Percentiles rank a stretch among this genome's conserved stretches.
Evolutionary conservation across 805 yeast species (phyloP).

Genomic region (Kodamaea fukazawae): DNA sequence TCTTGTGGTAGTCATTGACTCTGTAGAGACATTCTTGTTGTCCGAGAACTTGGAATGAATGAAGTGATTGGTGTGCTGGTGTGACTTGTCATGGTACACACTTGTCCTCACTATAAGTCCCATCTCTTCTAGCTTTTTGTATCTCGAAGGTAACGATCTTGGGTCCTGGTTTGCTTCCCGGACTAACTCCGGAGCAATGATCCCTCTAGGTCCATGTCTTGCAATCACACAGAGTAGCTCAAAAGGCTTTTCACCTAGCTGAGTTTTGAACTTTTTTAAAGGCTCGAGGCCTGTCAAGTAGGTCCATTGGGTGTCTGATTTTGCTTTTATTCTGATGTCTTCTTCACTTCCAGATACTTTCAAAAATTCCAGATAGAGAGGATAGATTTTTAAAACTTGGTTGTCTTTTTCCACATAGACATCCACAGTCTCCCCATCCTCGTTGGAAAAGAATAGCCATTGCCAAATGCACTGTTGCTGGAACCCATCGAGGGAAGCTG

Average conservation of each 20-base stretch:
- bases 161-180: constrained; percentile 64
- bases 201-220: constrained; percentile 52
- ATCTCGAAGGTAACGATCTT: constrained; percentile 63
- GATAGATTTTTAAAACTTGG: constrained; percentile 15
- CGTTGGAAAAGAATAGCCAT: constrained; percentile 29
- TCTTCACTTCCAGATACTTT: constrained; percentile 16
- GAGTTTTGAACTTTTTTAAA: constrained; percentile 46
- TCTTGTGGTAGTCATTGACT: constrained; percentile 18
- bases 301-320: constrained; percentile 56
- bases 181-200: constrained; percentile 57
- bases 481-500: constrained; percentile 28
- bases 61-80: constrained; percentile 53
- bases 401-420: constrained; percentile 15
- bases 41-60: constrained; percentile 47
- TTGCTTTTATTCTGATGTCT: constrained; percentile 31
- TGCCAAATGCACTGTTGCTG: constrained; percentile 41
- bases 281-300: constrained; percentile 50
- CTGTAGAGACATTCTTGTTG: too few relatives aligned
- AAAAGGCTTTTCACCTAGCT: constrained; percentile 50
- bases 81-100: constrained; percentile 33
- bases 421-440: constrained; percentile 12
- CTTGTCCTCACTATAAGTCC: constrained; percentile 45
- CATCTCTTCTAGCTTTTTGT: constrained; percentile 50
- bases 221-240: constrained; percentile 65
- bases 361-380: constrained; percentile 19